Conservation (phyloP, 352 stramenopile genomes). For the Halophytophthora batemanensis region DNA sequence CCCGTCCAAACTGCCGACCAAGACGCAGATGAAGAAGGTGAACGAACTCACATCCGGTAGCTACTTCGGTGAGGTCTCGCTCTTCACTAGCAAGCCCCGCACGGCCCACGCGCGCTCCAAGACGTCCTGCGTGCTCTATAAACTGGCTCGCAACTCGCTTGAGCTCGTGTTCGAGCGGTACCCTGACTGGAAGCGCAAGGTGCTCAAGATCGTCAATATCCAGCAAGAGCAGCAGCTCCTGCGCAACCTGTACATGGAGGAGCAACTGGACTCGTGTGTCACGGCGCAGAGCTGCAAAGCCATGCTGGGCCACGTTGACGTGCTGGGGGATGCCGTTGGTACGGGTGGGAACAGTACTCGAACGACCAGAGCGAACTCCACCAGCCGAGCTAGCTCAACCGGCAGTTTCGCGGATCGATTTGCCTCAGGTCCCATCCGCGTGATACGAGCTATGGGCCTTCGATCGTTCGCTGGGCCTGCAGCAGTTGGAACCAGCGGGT, state of each 20-base stretch:
- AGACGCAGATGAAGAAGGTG: slow-evolving; percentile 45
- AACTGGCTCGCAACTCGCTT: slow-evolving; percentile 40
- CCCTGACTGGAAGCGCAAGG: slow-evolving; percentile 60
- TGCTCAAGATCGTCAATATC: slow-evolving; percentile 52
- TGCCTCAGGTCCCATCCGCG: background rate
- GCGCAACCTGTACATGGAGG: slow-evolving; percentile 54
- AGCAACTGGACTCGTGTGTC: slow-evolving; percentile 43
- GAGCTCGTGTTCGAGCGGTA: slow-evolving; percentile 64
- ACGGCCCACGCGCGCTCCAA: slow-evolving; percentile 41
- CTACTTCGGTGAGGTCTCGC: slow-evolving; percentile 57
- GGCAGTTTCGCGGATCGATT: slow-evolving; percentile 8
- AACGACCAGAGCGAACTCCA: background rate
- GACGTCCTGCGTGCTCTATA: slow-evolving; percentile 60
- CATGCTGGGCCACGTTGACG: slow-evolving; percentile 15
- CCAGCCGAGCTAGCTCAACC: slow-evolving; percentile 1
- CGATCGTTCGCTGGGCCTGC: slow-evolving; percentile 4
- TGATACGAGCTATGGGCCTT: background rate
- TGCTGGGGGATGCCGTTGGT: slow-evolving; percentile 1
- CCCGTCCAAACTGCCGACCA: slow-evolving; percentile 20
- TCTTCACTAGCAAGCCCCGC: slow-evolving; percentile 50
- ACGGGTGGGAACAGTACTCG: background rate
- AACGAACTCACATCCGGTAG: slow-evolving; percentile 48
- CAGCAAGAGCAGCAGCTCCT: slow-evolving; percentile 50
- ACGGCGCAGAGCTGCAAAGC: slow-evolving; percentile 7
- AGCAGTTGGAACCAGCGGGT: slow-evolving; percentile 3